Base-by-base conservation (phyloP, 192 early-diverging fungal genomes). In the Coemansia sp. region DNA sequence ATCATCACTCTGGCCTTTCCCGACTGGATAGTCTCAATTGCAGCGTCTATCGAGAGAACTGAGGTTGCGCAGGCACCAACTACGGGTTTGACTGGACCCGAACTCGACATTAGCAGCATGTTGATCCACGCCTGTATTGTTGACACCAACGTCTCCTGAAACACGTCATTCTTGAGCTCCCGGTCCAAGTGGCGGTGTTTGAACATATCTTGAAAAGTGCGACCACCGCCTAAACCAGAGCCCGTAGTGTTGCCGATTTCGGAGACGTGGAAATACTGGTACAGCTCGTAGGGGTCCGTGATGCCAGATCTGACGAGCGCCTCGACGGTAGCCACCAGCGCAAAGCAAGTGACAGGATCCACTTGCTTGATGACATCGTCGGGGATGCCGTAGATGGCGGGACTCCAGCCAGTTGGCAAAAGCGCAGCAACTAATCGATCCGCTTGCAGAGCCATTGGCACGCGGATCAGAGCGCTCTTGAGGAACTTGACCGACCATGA, bases 261-360 rank as follows among this genome's bases (percentile, higher is more conserved):
- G 52, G 92, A 92, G 27, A 98, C 93, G 71, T 98, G 96, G 65
- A 98, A 92, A 69, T 96, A 95, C 80, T 95, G 87, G 87, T 93
- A 98, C 82, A 98, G 92, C 82, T 98, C 95, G 86, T 96, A 98
- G 13, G 96, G 96, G 74, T 98, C 96, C 20, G 94, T 95, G 27
- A 98, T 92, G 80, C 96, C 96, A 64, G 92, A 91, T 36, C 91
- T 87, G 58, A 95, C 81, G 36, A 98, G 86, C 7, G 96, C 94
- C 79, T 98, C 96, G 11, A 95, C 96, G 41, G 94, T 95, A 12
- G 95, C 89, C 40, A 98, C 91, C 49, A 98, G 75, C 66, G 89
- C 88, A 80, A 89, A 96, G 33, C 95, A 88, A 4, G 96, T 95
- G 62, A 94, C 88, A 11, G 86, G 89, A 74, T 98, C 96, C 41